These are phyloP conservation scores for Cercospora sp. DNA, from an alignment of 2,329 filamentous ascomycete genomes.

Conservation along the genomic window DNA sequence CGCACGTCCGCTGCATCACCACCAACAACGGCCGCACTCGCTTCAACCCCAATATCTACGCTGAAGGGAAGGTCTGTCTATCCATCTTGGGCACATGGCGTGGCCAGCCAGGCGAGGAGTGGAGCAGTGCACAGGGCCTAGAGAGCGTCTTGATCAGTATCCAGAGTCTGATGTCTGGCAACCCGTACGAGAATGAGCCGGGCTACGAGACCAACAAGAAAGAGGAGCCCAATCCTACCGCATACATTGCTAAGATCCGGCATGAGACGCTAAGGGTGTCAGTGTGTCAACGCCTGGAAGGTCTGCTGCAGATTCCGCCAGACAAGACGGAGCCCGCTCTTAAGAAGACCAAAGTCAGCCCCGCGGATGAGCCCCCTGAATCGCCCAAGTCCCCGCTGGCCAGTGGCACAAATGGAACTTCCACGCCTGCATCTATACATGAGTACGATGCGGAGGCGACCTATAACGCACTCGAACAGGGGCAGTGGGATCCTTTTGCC, in stretches of 20 bases:
- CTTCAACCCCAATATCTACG: slow-evolving; percentile 97
- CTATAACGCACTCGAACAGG: slow-evolving; percentile 32
- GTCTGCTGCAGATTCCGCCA: slow-evolving; percentile 66
- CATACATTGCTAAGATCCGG: slow-evolving; percentile 63
- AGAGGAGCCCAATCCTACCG: slow-evolving; percentile 30
- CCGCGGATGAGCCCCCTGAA: slow-evolving; percentile 10
- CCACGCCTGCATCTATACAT: slow-evolving; percentile 29
- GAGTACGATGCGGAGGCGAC: slow-evolving; percentile 46
- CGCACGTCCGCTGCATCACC: slow-evolving; percentile 66
- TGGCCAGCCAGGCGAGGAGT: slow-evolving; percentile 85
- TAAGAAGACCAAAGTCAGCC: slow-evolving; percentile 27
- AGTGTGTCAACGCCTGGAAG: slow-evolving; percentile 81
- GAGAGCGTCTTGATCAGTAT: slow-evolving; percentile 95
- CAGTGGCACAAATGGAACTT: slow-evolving; percentile 19
- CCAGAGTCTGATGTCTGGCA: slow-evolving; percentile 89
- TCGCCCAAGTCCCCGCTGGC: slow-evolving; percentile 15
- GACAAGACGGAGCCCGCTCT: slow-evolving; percentile 20
- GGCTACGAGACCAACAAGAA: slow-evolving; percentile 67
- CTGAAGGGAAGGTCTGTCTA: slow-evolving; percentile 87
- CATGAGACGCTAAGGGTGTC: slow-evolving; percentile 87
- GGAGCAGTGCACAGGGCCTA: slow-evolving; percentile 92
- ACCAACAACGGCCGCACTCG: slow-evolving; percentile 86
- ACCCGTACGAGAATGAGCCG: slow-evolving; percentile 76
- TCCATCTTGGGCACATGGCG: slow-evolving; percentile 78
- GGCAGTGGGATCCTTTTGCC: slow-evolving; percentile 79